phyloP scores from a whole-genome alignment of 768 basidiomycete species.

The Hypholoma fasciculare region DNA sequence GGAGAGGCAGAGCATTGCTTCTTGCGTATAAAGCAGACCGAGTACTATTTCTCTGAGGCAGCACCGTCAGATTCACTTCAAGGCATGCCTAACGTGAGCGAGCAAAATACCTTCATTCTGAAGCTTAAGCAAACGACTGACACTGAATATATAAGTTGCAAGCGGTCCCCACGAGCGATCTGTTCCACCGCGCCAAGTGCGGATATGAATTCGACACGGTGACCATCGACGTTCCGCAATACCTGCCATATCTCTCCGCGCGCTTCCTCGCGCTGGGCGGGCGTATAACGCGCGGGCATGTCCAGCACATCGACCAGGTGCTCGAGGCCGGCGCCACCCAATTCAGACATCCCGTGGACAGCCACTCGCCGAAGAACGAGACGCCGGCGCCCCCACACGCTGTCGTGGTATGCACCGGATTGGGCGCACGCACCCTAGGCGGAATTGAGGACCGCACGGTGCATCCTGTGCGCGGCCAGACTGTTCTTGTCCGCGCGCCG shows the following conservation, averaged over 20 bases:
- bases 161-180: constrained; percentile 37
- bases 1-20: constrained; percentile 59
- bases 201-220: constrained; percentile 61
- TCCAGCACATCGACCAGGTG: constrained; percentile 64
- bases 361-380: background rate
- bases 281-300: constrained; percentile 39
- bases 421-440: constrained; percentile 72
- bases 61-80: constrained; percentile 40
- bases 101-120: background rate
- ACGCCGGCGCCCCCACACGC: constrained; percentile 34
- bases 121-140: background rate
- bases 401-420: constrained; percentile 70
- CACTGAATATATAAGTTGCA: constrained; percentile 19
- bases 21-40: constrained; percentile 59
- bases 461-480: constrained; percentile 83
- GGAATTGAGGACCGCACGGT: constrained; percentile 79
- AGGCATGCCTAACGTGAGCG: constrained; percentile 51
- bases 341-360: constrained; percentile 16
- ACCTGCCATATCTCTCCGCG: constrained; percentile 61
- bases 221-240: constrained; percentile 61
- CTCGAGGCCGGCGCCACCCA: constrained; percentile 39
- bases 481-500: constrained; percentile 72
- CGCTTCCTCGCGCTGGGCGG: constrained; percentile 63
- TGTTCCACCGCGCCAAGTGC: constrained; percentile 38
- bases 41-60: constrained; percentile 49